Base-by-base conservation (phyloP, 2,329 filamentous ascomycete genomes). In the Tolypocladium amazonense region DNA sequence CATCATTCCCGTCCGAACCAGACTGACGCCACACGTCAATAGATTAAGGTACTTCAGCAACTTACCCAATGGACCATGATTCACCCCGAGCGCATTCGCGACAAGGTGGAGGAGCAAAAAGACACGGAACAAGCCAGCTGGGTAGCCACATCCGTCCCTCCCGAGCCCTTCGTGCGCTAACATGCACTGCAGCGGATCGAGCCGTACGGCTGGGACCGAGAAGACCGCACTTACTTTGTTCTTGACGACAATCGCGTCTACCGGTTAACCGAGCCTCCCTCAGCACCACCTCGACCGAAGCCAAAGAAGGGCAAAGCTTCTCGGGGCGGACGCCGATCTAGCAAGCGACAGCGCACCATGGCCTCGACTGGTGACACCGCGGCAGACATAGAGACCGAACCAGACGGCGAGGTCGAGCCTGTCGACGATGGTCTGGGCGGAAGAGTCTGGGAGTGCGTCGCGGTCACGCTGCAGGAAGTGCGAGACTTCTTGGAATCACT, bases 231-330 rank as follows among this genome's bases (percentile, higher is more conserved):
- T 41, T 96, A 97, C 70, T 96, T 88, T 69, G 87, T 97, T 3
- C 82, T 99, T 4, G 93, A 97, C 67, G 94, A 99, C 71, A 95
- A 97, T 67, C 85, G 94, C 63, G 79, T 99, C 50, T 99, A 99
- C 72, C 89, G 92, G 59, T 81, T 88, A 62, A 91, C 89, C n/a
- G 90, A 96, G 61, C 82, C 88, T 33, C 84, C 85, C 8, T 75
- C 80, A 7, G 75, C 79, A n/a, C 72, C 79, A 3, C 77, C 80
- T n/a, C 88, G 88, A 69, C 78, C 83, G 65, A 89, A 86, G 67
- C 83, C 81, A 33, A 87, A 86, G 66, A 88, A 85, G 65, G 80
- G 81, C 6, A 86, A 83, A 73, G 60, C 63, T 4, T 65, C 57
- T 41, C 68, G 66, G 18, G 84, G 81, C 60, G 81, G 78, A 63